Conservation (phyloP, 1,284 basidiomycete genomes). For the Amylostereum areolatum region DNA sequence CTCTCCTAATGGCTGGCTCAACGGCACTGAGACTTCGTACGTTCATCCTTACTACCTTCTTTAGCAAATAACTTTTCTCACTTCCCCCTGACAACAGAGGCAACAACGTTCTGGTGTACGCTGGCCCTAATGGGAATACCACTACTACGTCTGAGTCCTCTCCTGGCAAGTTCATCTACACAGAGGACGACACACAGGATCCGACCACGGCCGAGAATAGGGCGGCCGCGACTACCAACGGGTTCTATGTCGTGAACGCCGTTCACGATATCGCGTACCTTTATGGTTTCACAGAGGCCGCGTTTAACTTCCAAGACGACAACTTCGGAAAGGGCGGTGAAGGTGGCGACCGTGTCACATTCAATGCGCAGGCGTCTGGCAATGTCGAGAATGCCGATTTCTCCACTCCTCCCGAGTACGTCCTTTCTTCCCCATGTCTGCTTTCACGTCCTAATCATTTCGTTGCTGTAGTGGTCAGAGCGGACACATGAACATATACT, state of each 20-base stretch:
- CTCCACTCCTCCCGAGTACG: conserved; percentile 35
- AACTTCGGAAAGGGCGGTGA: conserved; percentile 36
- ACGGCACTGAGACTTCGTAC: conserved; percentile 15
- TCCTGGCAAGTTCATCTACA: conserved; percentile 32
- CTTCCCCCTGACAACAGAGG: conserved; percentile 28
- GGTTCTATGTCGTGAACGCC: conserved; percentile 45
- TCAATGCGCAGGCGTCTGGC: conserved; percentile 32
- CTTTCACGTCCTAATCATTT: not conserved
- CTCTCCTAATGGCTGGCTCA: conserved; percentile 48
- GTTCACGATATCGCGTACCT: conserved; percentile 46
- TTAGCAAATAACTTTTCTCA: no score
- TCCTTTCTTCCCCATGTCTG: no score
- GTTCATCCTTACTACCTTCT: no score
- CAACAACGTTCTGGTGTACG: conserved; percentile 37
- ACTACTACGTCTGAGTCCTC: conserved; percentile 22
- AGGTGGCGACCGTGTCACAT: conserved; percentile 33
- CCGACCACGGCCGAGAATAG: conserved; percentile 31
- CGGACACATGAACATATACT: conserved; percentile 38
- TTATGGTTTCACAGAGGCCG: conserved; percentile 29
- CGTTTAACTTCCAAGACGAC: conserved; percentile 41
- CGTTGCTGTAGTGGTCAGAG: conserved; percentile 28
- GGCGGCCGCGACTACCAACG: no score
- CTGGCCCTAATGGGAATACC: no score
- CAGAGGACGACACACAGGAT: conserved; percentile 16
- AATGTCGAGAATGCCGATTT: conserved; percentile 39